Evolutionary conservation across 768 basidiomycete genomes (phyloP).

Genomic region (Lyophyllum decastes): DNA sequence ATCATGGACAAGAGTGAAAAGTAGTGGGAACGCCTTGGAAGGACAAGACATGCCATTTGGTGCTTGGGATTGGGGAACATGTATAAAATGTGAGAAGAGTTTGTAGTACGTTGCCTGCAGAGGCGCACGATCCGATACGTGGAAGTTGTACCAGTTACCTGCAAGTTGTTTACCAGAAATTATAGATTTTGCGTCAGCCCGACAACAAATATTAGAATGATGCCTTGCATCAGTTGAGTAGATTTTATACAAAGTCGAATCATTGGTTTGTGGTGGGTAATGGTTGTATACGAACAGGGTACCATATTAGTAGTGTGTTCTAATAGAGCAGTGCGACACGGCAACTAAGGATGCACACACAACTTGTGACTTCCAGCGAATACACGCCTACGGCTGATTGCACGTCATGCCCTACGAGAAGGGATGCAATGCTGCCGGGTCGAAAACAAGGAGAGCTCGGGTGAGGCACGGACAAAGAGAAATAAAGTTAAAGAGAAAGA

Average conservation of each 20-base stretch:
- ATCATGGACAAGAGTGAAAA: too few relatives aligned
- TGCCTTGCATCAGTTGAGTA: not conserved
- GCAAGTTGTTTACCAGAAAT: too few relatives aligned
- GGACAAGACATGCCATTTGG: too few relatives aligned
- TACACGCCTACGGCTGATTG: not conserved
- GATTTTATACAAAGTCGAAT: slow-evolving; percentile 1
- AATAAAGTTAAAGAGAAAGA: slow-evolving; percentile 5
- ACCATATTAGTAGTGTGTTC: slow-evolving; percentile 7
- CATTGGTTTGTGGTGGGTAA: not conserved
- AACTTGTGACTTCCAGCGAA: not conserved
- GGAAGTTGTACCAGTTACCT: too few relatives aligned
- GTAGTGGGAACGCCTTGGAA: too few relatives aligned
- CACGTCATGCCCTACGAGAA: too few relatives aligned
- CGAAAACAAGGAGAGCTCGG: not conserved
- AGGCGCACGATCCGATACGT: too few relatives aligned
- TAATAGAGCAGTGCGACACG: slow-evolving; percentile 1
- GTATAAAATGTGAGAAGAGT: too few relatives aligned
- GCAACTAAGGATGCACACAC: not conserved
- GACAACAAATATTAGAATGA: not conserved
- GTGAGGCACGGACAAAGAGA: not conserved
- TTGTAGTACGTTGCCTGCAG: too few relatives aligned
- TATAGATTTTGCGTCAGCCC: too few relatives aligned
- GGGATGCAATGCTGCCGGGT: too few relatives aligned
- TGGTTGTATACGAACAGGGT: not conserved
- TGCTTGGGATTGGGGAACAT: too few relatives aligned